These are phyloP conservation scores for Boechera retrofracta DNA, from an alignment of 345 rosid genomes.

Conservation along the genomic window DNA sequence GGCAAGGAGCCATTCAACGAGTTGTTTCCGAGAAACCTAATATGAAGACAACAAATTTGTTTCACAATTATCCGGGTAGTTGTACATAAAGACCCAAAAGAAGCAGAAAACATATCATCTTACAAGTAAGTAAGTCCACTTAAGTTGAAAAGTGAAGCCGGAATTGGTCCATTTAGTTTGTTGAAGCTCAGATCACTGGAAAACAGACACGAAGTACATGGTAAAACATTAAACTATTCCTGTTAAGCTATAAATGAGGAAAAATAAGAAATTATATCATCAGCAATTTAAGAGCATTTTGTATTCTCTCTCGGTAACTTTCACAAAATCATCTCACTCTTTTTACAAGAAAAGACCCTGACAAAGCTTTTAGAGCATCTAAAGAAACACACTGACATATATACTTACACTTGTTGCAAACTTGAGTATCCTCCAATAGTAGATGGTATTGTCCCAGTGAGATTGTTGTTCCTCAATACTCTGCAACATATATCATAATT, in stretches of 20 bases:
- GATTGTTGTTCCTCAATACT: slow-evolving; percentile 57
- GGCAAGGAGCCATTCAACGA: slow-evolving; percentile 63
- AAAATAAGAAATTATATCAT: too few species aligned
- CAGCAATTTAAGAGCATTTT: background rate
- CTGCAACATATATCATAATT: slow-evolving; percentile 38
- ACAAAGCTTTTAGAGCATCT: too few species aligned
- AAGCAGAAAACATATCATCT: background rate
- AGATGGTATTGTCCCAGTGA: slow-evolving; percentile 65
- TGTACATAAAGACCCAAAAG: slow-evolving; percentile 6
- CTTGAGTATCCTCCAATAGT: slow-evolving; percentile 54
- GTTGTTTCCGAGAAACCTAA: slow-evolving; percentile 62
- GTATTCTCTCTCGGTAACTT: background rate
- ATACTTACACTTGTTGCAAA: slow-evolving; percentile 60
- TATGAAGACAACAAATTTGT: slow-evolving; percentile 23
- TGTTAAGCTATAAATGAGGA: too few species aligned
- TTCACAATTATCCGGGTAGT: background rate
- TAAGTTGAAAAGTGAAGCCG: slow-evolving; percentile 45
- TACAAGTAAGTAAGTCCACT: slow-evolving; percentile 41
- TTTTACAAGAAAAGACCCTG: background rate
- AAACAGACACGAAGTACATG: background rate
- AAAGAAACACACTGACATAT: too few species aligned
- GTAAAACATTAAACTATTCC: too few species aligned
- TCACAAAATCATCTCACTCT: slow-evolving; percentile 7
- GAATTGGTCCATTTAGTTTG: slow-evolving; percentile 43
- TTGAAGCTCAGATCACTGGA: slow-evolving; percentile 50